These are phyloP conservation scores for Sporothrix pallida DNA, from an alignment of 2,329 filamentous ascomycete genomes.

Conservation along the genomic window DNA sequence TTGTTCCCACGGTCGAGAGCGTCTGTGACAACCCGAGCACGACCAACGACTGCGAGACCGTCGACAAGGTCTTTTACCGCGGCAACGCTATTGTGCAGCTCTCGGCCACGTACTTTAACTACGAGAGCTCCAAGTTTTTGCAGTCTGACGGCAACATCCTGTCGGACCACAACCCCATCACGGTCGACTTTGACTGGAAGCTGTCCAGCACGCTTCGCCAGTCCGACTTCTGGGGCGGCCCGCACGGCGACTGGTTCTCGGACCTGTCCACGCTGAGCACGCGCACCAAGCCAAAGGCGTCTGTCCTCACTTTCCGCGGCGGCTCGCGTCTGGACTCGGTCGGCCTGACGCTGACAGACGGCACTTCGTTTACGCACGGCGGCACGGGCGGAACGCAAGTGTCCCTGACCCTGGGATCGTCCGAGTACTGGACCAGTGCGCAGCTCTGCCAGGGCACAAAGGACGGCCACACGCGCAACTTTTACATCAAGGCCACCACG, in stretches of 20 bases:
- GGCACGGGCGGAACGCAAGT: constrained; percentile 56
- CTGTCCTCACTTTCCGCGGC: constrained; percentile 54
- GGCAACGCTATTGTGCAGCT: constrained; percentile 55
- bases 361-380: constrained; percentile 58
- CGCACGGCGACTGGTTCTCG: constrained; percentile 61
- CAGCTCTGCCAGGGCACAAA: constrained; percentile 58
- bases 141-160: constrained; percentile 62
- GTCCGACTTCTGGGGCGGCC: constrained; percentile 55
- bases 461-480: constrained; percentile 55
- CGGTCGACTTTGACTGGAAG: constrained; percentile 59
- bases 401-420: constrained; percentile 51
- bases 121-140: constrained; percentile 63
- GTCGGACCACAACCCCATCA: constrained; percentile 69
- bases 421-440: constrained; percentile 57
- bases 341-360: constrained; percentile 54
- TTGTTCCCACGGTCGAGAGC: constrained; percentile 52
- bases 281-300: constrained; percentile 42
- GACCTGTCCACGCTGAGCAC: constrained; percentile 52
- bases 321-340: constrained; percentile 58
- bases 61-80: constrained; percentile 71
- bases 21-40: constrained; percentile 65
- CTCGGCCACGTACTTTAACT: constrained; percentile 57
- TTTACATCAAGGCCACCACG: constrained; percentile 61
- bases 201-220: constrained; percentile 49
- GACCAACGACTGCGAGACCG: constrained; percentile 64